Base-by-base conservation (phyloP, 1,284 basidiomycete genomes). In the Ustilago shanxiensis region DNA sequence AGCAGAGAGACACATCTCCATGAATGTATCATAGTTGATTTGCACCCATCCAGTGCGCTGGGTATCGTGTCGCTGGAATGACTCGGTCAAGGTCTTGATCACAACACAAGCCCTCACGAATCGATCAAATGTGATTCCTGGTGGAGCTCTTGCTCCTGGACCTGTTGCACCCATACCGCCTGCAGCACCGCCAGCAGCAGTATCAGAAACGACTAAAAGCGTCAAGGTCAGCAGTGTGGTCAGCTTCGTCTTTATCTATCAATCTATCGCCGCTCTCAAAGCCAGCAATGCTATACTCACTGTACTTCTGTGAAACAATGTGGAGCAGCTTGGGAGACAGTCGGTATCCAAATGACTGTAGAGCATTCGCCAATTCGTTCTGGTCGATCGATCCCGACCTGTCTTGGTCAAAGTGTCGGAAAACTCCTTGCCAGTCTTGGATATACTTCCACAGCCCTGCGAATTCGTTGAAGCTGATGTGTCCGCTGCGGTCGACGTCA, bases 391-490 rank as follows among this genome's bases (percentile, higher is more conserved):
- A 63, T 14, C 80, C 80, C 14, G 74, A 77, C 6, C 79, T 52
- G 52, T 81, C 79, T 26, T 75, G 64, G 62, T 81, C 78, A 63
- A 79, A 82, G 57, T 77, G 80, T 16, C 70, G 68, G 69, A 83
- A 83, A 29, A 83, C 79, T 50, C 68, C 76, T 22, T 82, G 80
- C 82, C 82, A 83, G 47, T 82, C 74, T 52, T 82, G 74, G 37
- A 83, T 77, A 68, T 83, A 83, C 58, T 79, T 80, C 77, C 77
- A 82, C 14, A 82, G 62, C 0, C 79, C 77, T 10, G 72, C 77
- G 22, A 82, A 79, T 54, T 82, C 81, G 62, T 81, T 80, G 73
- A 82, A 83, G 63, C 77, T 79, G 69, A 83, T 79, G 44, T 74
- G 75, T 6, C 81, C 81, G 49, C 61, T 64, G 29, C 80, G 77